Base-by-base conservation (phyloP, 352 stramenopile species). In the Globisporangium okanoganense region DNA sequence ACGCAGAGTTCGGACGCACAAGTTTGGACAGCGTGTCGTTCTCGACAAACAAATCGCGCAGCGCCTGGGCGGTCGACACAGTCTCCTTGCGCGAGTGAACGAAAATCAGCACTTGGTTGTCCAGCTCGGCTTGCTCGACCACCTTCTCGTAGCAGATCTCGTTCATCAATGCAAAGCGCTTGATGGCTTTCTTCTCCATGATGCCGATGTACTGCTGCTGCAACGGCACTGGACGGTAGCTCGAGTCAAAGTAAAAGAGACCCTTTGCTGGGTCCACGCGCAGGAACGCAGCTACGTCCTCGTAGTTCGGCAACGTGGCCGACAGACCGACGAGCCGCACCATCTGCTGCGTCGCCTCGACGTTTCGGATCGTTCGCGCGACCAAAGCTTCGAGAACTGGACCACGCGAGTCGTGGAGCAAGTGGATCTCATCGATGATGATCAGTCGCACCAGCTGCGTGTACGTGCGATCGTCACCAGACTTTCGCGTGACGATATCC, bases 401-500 rank as follows among this genome's bases (percentile, higher is more conserved):
- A 6, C 98, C 98, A 65, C 98, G 92, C 25, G 98, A 97, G 68
- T 99, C 98, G 66, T 99, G 97, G 13, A 99, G 83, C 57, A 99
- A 82, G 72, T 99, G 98, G 66, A 99, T 99, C 79, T 99, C 98
- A 88, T 99, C 98, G 56, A 99, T 98, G 71, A 99, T 99, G 40
- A 99, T 90, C 31, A 99, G 71, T 8, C 95, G 94, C 14, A 99
- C 97, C 5, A 99, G 85, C 69, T 99, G 97, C 3, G 97, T 99
- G 78, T 99, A 99, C 7, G 97, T 96, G 50, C 97, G 83, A 57
- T 95, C 82, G 52, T 99, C 97, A 35, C 98, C 97, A 24, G 94
- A 96, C 78, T 99, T 99, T 56, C 98, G 88, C 24, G 97, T 99
- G 47, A 99, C 97, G 68, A 99, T 99, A 80, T 99, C 98, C 97